Evolutionary conservation across 345 rosid genomes (phyloP), one percentile per base, ranked within the genome.

Genomic region (Euphorbia pulcherrima): DNA sequence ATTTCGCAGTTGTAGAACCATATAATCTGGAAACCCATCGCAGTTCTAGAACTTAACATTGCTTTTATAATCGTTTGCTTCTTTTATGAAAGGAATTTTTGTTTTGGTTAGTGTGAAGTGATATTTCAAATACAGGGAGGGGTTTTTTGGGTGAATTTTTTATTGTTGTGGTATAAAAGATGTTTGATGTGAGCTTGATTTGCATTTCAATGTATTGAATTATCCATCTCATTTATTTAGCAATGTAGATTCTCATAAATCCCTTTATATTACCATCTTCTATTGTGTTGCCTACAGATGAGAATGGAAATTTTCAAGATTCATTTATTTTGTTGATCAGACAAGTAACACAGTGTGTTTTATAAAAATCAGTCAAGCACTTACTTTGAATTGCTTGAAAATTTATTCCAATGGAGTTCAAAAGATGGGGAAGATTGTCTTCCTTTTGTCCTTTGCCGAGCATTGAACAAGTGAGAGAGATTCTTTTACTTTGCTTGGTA

Each of bases 371-470:
- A 10, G 80, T n/a, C 78, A 44, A 75, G 61, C 65, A 83, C 87
- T n/a, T 30, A 79, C 89, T 65, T 65, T 83, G 46, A 82, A 78
- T 53, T 89, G 89, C 74, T 44, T 83, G 74, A 76, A 60, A 69
- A 86, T 72, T 70, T 89, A 13, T 85, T 82, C 18, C 71, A 81
- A 14, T 78, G 80, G 88, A 85, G 87, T 63, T 75, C 82, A 58
- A 65, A 77, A 71, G 85, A 74, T 11, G 84, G 79, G 71, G 65
- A 78, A 71, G 74, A 79, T 80, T 55, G 79, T 50, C 63, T 82
- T 60, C 90, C 97, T 13, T 86, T 86, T 9, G 80, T 87, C 68
- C 83, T 87, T 67, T 86, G 89, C 74, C 86, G 84, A 88, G 68
- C 86, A 84, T 58, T 64, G 77, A 59, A 69, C 64, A 18, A 77